Evolutionary conservation across 148 eudicot genomes (phyloP).

Genomic region (Polygonum maritimum): DNA sequence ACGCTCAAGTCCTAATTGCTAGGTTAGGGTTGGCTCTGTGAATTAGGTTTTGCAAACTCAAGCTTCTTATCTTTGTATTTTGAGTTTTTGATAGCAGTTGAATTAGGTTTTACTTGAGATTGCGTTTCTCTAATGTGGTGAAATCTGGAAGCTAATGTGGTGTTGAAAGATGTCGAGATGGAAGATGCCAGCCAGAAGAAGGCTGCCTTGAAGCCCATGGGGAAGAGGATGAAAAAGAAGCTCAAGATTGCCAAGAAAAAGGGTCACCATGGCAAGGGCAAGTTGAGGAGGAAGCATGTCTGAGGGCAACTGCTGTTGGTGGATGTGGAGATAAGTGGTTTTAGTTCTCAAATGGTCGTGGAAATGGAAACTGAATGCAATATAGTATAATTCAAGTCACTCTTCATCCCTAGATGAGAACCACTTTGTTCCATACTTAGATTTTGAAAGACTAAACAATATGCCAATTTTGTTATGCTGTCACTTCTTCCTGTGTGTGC

Average conservation of each 20-base stretch:
- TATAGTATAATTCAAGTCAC: neutral
- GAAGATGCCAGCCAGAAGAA: slow-evolving; percentile 17
- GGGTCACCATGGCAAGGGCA: slow-evolving; percentile 47
- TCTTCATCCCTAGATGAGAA: neutral
- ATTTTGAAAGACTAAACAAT: neutral
- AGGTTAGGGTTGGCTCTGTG: too few species aligned
- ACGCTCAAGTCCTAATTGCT: too few species aligned
- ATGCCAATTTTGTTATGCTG: neutral
- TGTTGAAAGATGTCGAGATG: slow-evolving; percentile 54
- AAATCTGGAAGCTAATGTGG: neutral
- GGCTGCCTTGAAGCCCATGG: slow-evolving; percentile 54
- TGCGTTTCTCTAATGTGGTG: too few species aligned
- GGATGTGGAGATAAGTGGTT: neutral
- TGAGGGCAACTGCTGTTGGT: slow-evolving; percentile 1
- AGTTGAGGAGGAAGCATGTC: slow-evolving; percentile 56
- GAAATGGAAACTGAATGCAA: neutral
- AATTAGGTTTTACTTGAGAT: too few species aligned
- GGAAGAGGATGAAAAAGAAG: slow-evolving; percentile 78
- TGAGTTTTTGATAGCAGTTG: too few species aligned
- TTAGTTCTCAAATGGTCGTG: neutral
- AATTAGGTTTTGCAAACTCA: too few species aligned
- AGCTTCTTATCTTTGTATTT: too few species aligned
- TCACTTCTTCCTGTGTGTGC: neutral
- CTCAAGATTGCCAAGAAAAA: slow-evolving; percentile 54
- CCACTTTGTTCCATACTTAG: neutral